Percentiles rank a stretch among this genome's conserved stretches.
These are phyloP conservation scores for Sporothrix humicola DNA, from an alignment of 2,329 filamentous ascomycete genomes.

Conservation along the genomic window DNA sequence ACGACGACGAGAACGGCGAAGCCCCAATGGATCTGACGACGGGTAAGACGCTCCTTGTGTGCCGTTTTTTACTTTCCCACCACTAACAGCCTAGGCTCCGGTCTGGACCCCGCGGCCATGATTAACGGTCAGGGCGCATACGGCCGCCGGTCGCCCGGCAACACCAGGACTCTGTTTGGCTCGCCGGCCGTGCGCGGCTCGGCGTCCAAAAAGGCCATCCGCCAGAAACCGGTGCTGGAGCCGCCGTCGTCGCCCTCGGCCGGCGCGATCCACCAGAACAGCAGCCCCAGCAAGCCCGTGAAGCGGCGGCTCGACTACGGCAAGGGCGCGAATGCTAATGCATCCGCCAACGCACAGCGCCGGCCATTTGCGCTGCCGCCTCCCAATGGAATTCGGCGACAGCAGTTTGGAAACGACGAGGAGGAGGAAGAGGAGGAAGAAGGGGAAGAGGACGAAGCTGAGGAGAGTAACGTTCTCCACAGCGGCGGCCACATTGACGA, in stretches of 20 bases:
- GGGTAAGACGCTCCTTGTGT: slow-evolving; percentile 37
- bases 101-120: slow-evolving; percentile 59
- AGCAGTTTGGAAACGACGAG: slow-evolving; percentile 12
- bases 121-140: slow-evolving; percentile 57
- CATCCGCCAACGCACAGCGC: slow-evolving; percentile 40
- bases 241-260: slow-evolving; percentile 57
- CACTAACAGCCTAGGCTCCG: slow-evolving; percentile 50
- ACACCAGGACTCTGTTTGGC: slow-evolving; percentile 62
- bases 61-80: neutral
- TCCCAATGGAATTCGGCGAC: slow-evolving; percentile 32
- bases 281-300: slow-evolving; percentile 49
- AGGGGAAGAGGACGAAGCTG: slow-evolving; percentile 40
- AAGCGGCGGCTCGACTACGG: slow-evolving; percentile 62
- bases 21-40: slow-evolving; percentile 59
- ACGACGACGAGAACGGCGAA: slow-evolving; percentile 42
- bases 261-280: slow-evolving; percentile 39
- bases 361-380: slow-evolving; percentile 29
- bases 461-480: slow-evolving; percentile 35
- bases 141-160: slow-evolving; percentile 62
- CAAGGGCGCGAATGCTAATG: slow-evolving; percentile 42
- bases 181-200: slow-evolving; percentile 61
- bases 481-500: slow-evolving; percentile 45
- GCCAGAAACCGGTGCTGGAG: slow-evolving; percentile 59
- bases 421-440: slow-evolving; percentile 44
- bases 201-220: slow-evolving; percentile 31